Evolutionary conservation across 2,329 filamentous ascomycete genomes (phyloP).

Genomic region (Clonostachys rhizophaga): DNA sequence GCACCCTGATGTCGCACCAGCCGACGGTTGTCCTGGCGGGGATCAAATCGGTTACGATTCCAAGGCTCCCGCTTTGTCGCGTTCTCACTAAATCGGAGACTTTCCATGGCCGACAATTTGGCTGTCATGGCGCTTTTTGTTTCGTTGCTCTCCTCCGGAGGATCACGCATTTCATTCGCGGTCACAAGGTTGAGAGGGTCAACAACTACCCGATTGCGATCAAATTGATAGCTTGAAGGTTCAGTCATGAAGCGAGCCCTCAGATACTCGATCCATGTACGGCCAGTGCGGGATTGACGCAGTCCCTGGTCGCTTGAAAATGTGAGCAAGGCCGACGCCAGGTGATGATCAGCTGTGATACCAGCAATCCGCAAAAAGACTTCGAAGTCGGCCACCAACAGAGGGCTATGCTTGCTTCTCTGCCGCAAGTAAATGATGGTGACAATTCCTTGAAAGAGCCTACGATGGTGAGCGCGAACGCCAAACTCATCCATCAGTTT

Average conservation of each 20-base stretch:
- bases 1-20: slow-evolving; percentile 11
- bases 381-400: slow-evolving; percentile 35
- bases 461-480: slow-evolving; percentile 32
- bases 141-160: slow-evolving; percentile 6
- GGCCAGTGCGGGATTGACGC: slow-evolving; percentile 16
- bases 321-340: slow-evolving; percentile 14
- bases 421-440: slow-evolving; percentile 18
- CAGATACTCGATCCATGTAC: slow-evolving; percentile 37
- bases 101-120: slow-evolving; percentile 13
- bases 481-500: slow-evolving; percentile 35
- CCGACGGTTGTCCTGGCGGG: slow-evolving; percentile 16
- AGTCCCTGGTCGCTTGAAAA: slow-evolving; percentile 14
- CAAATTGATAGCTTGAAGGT: slow-evolving; percentile 38
- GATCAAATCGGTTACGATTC: slow-evolving; percentile 14
- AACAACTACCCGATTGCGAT: slow-evolving; percentile 31
- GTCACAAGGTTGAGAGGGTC: slow-evolving; percentile 24
- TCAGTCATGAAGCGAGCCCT: slow-evolving; percentile 41
- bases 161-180: neutral
- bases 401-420: slow-evolving; percentile 4
- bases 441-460: slow-evolving; percentile 27
- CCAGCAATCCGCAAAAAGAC: slow-evolving; percentile 41
- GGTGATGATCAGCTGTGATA: slow-evolving; percentile 30
- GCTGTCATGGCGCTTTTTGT: too few species aligned
- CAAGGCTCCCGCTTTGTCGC: slow-evolving; percentile 18
- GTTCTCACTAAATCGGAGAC: slow-evolving; percentile 19